Evolutionary conservation across 129 eudicot genomes (phyloP), one percentile per base, ranked within the genome.

Genomic region (Pulicaria dysenterica): DNA sequence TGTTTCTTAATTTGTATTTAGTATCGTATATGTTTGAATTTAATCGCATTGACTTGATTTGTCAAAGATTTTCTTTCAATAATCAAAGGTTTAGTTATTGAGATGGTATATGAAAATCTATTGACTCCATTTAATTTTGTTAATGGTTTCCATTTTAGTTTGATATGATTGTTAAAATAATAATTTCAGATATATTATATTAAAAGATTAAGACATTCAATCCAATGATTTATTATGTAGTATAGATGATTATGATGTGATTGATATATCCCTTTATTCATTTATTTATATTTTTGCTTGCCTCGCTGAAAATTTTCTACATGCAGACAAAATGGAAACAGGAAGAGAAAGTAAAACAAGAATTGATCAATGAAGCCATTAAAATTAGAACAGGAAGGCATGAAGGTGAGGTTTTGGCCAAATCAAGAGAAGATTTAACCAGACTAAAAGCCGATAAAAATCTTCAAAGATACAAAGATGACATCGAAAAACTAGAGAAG

Each of bases 271-370:
- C 19, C 8, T 44, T 45, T 45, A 38, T 64, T 44, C 39, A 63
- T 19, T 36, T 42, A 7, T 61, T 15, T 61, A 5, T 13, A 43
- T n/a, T 46, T 17, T 17, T 58, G 48, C 34, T 72, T 76, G 56
- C 56, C 55, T 24, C 54, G 78, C 53, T 64, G 15, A 57, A 54
- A 64, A 40, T 69, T 37, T 64, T 68, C 60, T 49, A 65, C 82
- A 80, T 66, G 79, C 91, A 92, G 96, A 88, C 76, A 49, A 85
- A 83, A 78, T 85, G 86, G 85, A 83, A 85, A 64, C 91, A 81
- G 45, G 95, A 93, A 78, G 83, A 83, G 71, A 85, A 76, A 70
- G 83, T 87, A 2, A 93, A 80, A 70, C 85, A 82, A 62, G 96
- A 87, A 43, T 37, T 89, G 37, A 83, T 85, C 17, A 64, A 78